Conservation (phyloP, 148 eudicot species). For the Rhododendron griersonianum region DNA sequence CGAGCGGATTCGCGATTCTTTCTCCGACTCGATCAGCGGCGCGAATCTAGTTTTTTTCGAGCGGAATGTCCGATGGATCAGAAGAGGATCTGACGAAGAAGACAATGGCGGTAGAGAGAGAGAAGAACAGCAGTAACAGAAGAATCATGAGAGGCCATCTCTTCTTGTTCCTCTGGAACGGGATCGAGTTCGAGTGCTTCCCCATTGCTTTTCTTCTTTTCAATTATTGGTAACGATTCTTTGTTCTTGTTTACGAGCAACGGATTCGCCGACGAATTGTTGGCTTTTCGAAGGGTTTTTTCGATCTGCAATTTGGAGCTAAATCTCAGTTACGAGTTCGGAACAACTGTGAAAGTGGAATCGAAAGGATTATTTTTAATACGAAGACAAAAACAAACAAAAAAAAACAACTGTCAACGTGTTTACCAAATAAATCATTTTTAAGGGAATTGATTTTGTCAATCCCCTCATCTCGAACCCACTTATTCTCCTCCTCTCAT, state of each 20-base stretch:
- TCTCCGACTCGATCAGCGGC: neutral
- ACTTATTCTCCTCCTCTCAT: no score
- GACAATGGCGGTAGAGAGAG: slow-evolving; percentile 54
- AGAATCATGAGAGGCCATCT: slow-evolving; percentile 39
- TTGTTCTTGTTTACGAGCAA: neutral
- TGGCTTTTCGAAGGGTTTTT: neutral
- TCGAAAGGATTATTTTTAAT: neutral
- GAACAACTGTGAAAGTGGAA: neutral
- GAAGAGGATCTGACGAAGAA: slow-evolving; percentile 47
- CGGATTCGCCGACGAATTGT: neutral
- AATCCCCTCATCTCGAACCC: no score
- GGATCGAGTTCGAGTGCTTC: slow-evolving; percentile 13
- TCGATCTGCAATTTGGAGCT: neutral
- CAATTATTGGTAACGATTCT: neutral
- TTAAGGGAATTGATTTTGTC: no score
- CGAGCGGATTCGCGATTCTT: slow-evolving; percentile 35
- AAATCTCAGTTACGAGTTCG: neutral
- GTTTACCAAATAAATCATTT: neutral
- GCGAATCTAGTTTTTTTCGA: neutral
- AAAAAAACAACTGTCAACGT: neutral
- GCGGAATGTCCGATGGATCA: slow-evolving; percentile 30
- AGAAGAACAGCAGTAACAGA: slow-evolving; percentile 16
- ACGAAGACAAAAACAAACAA: no score
- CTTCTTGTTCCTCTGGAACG: slow-evolving; percentile 37
- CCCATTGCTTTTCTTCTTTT: slow-evolving; percentile 26